phyloP scores from a whole-genome alignment of 768 basidiomycete genomes.

The Lactarius trivialis region DNA sequence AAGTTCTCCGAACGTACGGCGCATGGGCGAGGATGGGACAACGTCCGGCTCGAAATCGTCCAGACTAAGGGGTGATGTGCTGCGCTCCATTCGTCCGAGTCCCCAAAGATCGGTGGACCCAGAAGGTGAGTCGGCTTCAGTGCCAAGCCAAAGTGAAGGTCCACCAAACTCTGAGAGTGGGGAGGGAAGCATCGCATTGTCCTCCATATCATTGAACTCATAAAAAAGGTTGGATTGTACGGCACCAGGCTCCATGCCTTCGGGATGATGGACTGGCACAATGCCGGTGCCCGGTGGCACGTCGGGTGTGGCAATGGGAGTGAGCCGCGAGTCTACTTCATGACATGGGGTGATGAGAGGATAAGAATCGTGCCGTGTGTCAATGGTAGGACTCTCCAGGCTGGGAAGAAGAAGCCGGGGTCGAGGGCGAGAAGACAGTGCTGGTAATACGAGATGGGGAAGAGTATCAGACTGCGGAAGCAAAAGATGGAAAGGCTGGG shows the following conservation, averaged over 20 bases:
- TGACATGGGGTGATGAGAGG: not conserved
- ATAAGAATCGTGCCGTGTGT: not conserved
- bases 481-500: not conserved
- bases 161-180: not conserved
- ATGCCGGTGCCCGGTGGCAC: not conserved
- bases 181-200: not conserved
- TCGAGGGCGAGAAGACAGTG: not conserved
- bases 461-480: not conserved
- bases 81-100: not conserved
- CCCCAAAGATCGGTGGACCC: not conserved
- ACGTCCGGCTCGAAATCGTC: not conserved
- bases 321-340: not conserved
- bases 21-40: constrained; percentile 4
- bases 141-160: not conserved
- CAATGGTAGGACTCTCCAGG: not conserved
- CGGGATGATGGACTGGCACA: not conserved
- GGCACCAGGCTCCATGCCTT: not conserved
- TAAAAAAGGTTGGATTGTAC: not conserved
- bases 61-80: not conserved
- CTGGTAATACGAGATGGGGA: constrained; percentile 1
- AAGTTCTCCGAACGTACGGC: not conserved
- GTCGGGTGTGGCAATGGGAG: not conserved
- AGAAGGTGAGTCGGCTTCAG: not conserved
- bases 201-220: no score
- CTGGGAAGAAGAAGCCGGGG: not conserved